phyloP scores from a whole-genome alignment of 2,329 filamentous ascomycete species.

The Xylaria polymorpha region DNA sequence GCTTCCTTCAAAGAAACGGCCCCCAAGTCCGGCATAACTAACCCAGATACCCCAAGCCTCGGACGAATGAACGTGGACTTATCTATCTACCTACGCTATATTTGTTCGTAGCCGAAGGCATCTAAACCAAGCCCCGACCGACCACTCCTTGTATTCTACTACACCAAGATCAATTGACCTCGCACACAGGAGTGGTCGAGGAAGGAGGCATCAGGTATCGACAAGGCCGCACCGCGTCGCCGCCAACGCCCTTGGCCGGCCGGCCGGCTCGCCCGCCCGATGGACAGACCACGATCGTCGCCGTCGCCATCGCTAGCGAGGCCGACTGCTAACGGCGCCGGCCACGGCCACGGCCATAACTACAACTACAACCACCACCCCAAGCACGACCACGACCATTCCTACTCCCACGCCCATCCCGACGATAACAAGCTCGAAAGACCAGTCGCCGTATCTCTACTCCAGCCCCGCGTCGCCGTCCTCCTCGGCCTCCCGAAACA shows the following conservation, averaged over 20 bases:
- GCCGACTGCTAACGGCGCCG: constrained; percentile 24
- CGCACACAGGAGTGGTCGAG: constrained; percentile 14
- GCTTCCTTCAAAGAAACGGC: not conserved
- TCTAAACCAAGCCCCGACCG: constrained; percentile 2
- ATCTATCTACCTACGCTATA: not conserved
- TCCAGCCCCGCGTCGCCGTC: constrained; percentile 83
- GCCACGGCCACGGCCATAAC: constrained; percentile 13
- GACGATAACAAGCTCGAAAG: constrained; percentile 16
- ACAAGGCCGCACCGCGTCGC: constrained; percentile 31
- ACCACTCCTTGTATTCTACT: not conserved
- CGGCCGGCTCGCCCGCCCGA: constrained; percentile 25
- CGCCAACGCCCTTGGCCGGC: constrained; percentile 28
- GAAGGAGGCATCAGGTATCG: constrained; percentile 4
- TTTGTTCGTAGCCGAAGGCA: not conserved
- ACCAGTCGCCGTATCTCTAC: constrained; percentile 55
- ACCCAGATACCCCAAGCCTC: constrained; percentile 2
- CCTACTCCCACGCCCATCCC: constrained; percentile 3
- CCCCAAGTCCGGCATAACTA: not conserved
- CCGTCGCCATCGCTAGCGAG: constrained; percentile 29
- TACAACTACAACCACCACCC: constrained; percentile 7
- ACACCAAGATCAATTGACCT: constrained; percentile 23
- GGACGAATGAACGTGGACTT: constrained; percentile 22
- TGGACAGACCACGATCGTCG: constrained; percentile 32
- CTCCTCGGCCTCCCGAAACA: constrained; percentile 77
- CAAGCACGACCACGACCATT: constrained; percentile 8